Conservation (phyloP, 2,329 filamentous ascomycete genomes). For the Pseudogymnoascus sp. region DNA sequence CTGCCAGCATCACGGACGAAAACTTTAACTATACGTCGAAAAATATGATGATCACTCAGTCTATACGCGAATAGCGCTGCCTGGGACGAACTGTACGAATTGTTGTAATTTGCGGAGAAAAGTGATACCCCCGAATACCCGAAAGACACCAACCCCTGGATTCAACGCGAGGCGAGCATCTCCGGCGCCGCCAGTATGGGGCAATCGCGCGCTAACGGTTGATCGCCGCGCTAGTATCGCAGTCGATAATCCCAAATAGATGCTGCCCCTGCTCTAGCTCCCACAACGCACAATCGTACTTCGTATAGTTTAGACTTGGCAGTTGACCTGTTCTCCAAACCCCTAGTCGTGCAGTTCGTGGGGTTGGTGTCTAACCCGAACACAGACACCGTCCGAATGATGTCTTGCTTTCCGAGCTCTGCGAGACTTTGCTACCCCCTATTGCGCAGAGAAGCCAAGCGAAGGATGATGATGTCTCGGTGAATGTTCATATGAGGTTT, state of each 20-base stretch:
- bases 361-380: background rate
- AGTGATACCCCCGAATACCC: background rate
- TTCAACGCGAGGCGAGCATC: background rate
- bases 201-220: background rate
- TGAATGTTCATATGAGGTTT: conserved; percentile 2
- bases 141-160: background rate
- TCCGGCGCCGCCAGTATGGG: background rate
- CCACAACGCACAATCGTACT: background rate
- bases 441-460: background rate
- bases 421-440: background rate
- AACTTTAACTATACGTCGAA: conserved; percentile 6
- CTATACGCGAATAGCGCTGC: background rate
- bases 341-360: background rate
- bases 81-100: background rate
- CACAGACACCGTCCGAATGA: background rate
- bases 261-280: background rate
- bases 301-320: background rate
- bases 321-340: background rate
- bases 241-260: background rate
- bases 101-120: background rate
- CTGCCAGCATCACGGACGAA: background rate
- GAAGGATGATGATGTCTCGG: conserved; percentile 1
- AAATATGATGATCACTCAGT: background rate
- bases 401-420: conserved; percentile 6
- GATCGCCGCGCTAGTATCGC: background rate